These are phyloP conservation scores for Zygosaccharomyces sapae DNA, from an alignment of 1,139 yeast species.

Conservation along the genomic window DNA sequence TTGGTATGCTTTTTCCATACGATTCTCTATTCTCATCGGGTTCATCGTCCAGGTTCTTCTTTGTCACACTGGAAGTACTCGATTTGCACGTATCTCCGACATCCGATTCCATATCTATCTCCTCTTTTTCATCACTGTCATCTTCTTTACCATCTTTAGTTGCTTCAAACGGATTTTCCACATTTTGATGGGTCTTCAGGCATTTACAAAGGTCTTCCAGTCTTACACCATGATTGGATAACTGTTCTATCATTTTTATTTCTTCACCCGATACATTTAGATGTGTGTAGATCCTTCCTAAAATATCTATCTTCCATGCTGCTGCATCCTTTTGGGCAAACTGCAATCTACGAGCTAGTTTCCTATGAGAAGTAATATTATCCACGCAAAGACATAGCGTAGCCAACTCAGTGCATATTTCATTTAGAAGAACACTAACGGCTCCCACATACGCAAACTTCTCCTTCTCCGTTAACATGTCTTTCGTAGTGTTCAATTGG, in stretches of 20 bases:
- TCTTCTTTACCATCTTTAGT: constrained; percentile 8
- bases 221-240: constrained; percentile 79
- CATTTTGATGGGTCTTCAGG: constrained; percentile 43
- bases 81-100: constrained; percentile 7
- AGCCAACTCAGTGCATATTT: constrained; percentile 78
- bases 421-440: constrained; percentile 67
- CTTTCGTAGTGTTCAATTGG: constrained; percentile 75
- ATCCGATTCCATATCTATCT: not conserved
- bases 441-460: constrained; percentile 90
- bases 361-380: constrained; percentile 38
- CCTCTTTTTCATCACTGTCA: not conserved
- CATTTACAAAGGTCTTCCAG: constrained; percentile 66
- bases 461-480: constrained; percentile 76
- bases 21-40: not conserved
- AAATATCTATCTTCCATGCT: constrained; percentile 76
- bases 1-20: constrained; percentile 3
- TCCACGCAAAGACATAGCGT: constrained; percentile 51
- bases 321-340: constrained; percentile 76
- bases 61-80: constrained; percentile 1
- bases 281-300: constrained; percentile 74
- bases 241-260: constrained; percentile 78
- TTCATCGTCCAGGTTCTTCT: constrained; percentile 2
- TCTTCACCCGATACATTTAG: constrained; percentile 73
- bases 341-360: constrained; percentile 57
- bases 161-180: constrained; percentile 41